A percentile compares a stretch with the other conserved stretches of the same genome.
phyloP scores from a whole-genome alignment of 139 green algal species.

The Chlorella sorokiniana region DNA sequence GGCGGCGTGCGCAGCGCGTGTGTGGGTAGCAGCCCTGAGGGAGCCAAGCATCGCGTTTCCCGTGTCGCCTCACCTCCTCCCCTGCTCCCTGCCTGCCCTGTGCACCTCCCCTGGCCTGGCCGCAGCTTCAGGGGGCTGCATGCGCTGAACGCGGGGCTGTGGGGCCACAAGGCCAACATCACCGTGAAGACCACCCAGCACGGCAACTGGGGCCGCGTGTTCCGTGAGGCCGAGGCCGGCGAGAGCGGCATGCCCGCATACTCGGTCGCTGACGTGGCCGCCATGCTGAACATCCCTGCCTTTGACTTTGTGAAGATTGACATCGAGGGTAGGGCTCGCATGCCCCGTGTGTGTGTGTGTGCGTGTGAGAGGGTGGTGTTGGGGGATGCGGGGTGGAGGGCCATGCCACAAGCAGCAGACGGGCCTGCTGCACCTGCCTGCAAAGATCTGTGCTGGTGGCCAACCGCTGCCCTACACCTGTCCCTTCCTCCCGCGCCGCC shows the following conservation, averaged over 20 bases:
- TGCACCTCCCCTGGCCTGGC: background rate
- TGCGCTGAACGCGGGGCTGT: slow-evolving; percentile 36
- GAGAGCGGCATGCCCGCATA: slow-evolving; percentile 18
- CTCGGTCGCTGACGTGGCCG: slow-evolving; percentile 26
- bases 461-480: background rate
- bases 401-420: background rate
- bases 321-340: slow-evolving; percentile 14
- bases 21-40: too few relatives aligned
- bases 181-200: background rate
- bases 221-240: slow-evolving; percentile 9
- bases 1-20: too few relatives aligned
- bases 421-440: too few relatives aligned
- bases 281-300: slow-evolving; percentile 15
- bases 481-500: background rate
- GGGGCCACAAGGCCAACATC: slow-evolving; percentile 19
- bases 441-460: background rate
- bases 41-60: background rate
- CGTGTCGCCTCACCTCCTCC: background rate
- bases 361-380: too few relatives aligned
- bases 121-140: slow-evolving; percentile 21
- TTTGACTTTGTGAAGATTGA: slow-evolving; percentile 47
- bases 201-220: slow-evolving; percentile 36
- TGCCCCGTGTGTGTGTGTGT: too few relatives aligned
- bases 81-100: background rate
- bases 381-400: background rate